A percentile compares a stretch with the other conserved stretches of the same genome.
phyloP scores from a whole-genome alignment of 2,329 filamentous ascomycete genomes.

The Cercospora berteroae region DNA sequence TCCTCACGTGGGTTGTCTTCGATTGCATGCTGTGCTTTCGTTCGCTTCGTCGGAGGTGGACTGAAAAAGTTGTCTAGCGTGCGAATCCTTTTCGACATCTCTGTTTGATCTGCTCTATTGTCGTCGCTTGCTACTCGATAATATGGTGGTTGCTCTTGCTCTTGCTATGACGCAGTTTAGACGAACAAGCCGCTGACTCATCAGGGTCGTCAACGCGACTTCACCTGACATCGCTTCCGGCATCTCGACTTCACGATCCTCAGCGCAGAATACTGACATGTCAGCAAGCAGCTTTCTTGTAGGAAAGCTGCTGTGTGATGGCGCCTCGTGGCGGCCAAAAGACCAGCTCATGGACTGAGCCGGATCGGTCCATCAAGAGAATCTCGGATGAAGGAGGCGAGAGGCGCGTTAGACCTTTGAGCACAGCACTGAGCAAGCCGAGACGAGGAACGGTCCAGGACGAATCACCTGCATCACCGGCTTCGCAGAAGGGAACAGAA shows the following conservation, averaged over 20 bases:
- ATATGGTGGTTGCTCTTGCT: not conserved
- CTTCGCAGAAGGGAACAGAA: not conserved
- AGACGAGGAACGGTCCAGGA: not conserved
- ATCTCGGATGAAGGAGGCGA: not conserved
- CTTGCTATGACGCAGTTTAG: constrained; percentile 7
- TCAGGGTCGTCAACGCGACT: constrained; percentile 5
- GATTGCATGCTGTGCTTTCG: constrained; percentile 28
- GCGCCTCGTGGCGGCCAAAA: constrained; percentile 11
- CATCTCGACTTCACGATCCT: not conserved
- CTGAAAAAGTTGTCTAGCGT: constrained; percentile 70
- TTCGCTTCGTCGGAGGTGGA: constrained; percentile 46
- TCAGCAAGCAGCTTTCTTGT: not conserved
- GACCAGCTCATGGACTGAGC: not conserved
- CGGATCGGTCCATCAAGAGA: not conserved
- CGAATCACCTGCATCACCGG: not conserved
- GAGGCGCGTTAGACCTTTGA: constrained; percentile 2
- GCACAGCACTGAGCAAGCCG: constrained; percentile 11
- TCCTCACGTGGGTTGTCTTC: not conserved
- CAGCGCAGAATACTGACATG: not conserved
- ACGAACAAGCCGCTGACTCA: not conserved
- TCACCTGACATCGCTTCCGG: constrained; percentile 3
- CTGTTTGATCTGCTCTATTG: not conserved
- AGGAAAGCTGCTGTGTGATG: not conserved
- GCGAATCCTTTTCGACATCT: constrained; percentile 51
- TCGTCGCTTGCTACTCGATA: not conserved